Conservation (phyloP, 1,139 yeast species). For the Yamadazyma dendronema region DNA sequence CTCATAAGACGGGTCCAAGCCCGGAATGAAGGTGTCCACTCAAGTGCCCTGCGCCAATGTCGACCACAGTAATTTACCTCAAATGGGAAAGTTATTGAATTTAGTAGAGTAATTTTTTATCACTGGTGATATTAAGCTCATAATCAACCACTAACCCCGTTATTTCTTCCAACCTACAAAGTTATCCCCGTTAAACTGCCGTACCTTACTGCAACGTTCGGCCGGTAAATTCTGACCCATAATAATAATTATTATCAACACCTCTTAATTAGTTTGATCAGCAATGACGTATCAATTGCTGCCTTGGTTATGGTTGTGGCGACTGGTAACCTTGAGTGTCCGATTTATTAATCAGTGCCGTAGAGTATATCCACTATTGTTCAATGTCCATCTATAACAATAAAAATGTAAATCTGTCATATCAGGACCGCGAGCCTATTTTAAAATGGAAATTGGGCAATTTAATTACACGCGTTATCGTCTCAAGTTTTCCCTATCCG, state of each 20-base stretch:
- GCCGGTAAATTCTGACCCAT: too few relatives aligned
- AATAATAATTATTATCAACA: too few relatives aligned
- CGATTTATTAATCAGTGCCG: neutral
- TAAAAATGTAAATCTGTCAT: neutral
- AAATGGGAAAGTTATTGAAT: neutral
- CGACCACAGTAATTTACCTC: neutral
- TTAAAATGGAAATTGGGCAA: slow-evolving; percentile 5
- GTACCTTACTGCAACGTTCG: too few relatives aligned
- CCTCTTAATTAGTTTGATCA: too few relatives aligned
- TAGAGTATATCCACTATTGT: neutral
- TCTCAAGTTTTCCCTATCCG: neutral
- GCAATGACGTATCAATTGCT: too few relatives aligned
- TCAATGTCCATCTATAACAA: neutral
- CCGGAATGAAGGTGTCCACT: too few relatives aligned
- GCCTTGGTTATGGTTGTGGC: too few relatives aligned
- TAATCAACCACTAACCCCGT: neutral
- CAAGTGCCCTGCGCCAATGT: too few relatives aligned
- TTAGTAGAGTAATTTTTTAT: neutral
- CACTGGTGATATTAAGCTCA: neutral
- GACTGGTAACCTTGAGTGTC: too few relatives aligned
- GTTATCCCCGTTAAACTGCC: too few relatives aligned
- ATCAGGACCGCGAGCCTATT: neutral
- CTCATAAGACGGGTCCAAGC: neutral
- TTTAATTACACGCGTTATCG: slow-evolving; percentile 12
- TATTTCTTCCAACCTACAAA: too few relatives aligned